These are phyloP conservation scores for Heritiera fomes DNA, from an alignment of 345 rosid genomes.

Conservation along the genomic window DNA sequence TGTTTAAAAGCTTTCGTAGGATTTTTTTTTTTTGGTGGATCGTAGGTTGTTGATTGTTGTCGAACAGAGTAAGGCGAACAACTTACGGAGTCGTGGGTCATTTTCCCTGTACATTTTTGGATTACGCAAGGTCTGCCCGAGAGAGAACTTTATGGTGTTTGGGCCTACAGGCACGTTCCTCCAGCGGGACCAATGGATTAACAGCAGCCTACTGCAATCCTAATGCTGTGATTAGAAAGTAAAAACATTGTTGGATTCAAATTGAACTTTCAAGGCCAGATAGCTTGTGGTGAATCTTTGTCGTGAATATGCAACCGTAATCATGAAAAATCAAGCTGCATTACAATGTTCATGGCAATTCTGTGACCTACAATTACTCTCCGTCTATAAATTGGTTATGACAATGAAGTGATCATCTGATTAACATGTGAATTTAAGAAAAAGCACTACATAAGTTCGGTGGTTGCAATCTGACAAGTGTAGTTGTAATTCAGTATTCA, in stretches of 20 bases:
- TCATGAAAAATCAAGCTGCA: not conserved
- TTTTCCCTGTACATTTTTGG: not conserved
- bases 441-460: not conserved
- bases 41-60: not conserved
- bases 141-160: not conserved
- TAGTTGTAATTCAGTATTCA: too few relatives aligned
- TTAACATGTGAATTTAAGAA: not conserved
- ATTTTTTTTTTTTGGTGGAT: too few relatives aligned
- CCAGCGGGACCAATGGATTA: not conserved
- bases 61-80: not conserved
- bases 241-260: not conserved
- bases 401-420: not conserved
- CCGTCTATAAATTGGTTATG: not conserved
- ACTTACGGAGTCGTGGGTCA: not conserved
- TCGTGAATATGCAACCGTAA: constrained; percentile 10
- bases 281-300: not conserved
- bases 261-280: not conserved
- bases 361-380: not conserved
- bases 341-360: not conserved
- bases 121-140: not conserved
- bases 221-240: not conserved
- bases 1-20: too few relatives aligned
- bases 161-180: not conserved
- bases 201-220: too few relatives aligned
- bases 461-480: too few relatives aligned